Percentiles rank a stretch among this genome's conserved stretches.
Conservation (phyloP, 192 early-diverging fungal species). For the Oehlia diaphana region DNA sequence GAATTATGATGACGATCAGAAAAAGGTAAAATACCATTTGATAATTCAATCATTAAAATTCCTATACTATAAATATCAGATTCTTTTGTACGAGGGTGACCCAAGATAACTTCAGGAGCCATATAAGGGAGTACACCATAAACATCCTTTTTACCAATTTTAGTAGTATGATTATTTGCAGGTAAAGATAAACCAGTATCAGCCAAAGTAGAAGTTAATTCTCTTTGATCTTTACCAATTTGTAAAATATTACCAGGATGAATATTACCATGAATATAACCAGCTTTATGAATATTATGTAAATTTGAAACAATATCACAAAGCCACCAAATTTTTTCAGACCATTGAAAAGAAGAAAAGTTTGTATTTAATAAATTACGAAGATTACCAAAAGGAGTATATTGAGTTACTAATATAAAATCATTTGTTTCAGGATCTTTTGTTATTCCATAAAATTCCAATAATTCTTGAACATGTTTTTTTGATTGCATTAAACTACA, state of each 20-base stretch:
- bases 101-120: neutral
- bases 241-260: conserved; percentile 24
- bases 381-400: neutral
- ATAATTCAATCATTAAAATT: conserved; percentile 17
- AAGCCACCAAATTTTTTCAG: conserved; percentile 11
- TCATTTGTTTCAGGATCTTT: neutral
- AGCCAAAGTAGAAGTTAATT: neutral
- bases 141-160: neutral
- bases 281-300: conserved; percentile 5
- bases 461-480: neutral
- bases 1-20: neutral
- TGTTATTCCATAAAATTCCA: conserved; percentile 13
- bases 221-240: neutral
- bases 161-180: neutral
- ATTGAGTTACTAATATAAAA: conserved; percentile 7
- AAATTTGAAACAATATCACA: conserved; percentile 9
- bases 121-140: conserved; percentile 22
- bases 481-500: neutral
- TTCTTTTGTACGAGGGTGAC: neutral
- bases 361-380: neutral
- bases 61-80: conserved; percentile 21
- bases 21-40: conserved; percentile 1
- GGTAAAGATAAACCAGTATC: conserved; percentile 16
- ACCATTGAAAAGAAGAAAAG: neutral
- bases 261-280: conserved; percentile 19